Evolutionary conservation across 805 yeast species (phyloP), one percentile per base, ranked within the genome.

Genomic region (Cyberlindnera nakhonratchasimensis): DNA sequence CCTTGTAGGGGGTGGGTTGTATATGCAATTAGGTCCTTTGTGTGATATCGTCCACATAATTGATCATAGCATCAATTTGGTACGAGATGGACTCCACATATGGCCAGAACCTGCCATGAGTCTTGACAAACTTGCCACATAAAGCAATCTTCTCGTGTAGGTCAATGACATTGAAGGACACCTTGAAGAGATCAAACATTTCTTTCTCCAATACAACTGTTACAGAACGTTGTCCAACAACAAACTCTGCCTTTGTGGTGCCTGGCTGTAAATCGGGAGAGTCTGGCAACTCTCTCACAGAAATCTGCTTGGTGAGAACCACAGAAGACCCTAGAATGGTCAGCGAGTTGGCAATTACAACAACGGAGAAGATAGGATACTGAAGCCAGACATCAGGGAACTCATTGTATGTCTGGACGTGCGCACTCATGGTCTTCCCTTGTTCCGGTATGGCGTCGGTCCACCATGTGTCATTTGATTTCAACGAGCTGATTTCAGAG

Each of bases 341-440:
- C 23, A 65, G 42, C 2, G 64, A 54, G 34, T 62, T 56, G 18
- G 61, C 58, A 8, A 59, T 57, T 2, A 58, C 53, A 17, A 51
- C 56, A 5, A 59, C 47, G 6, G 61, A 45, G 45, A 64, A 59
- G 16, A 58, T 38, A 3, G 72, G 71, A 38, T 61, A 66, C 49
- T 68, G 73, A 22, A 62, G 42, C 74, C 74, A 69, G 1, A 61
- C 62, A 45, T 67, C 71, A n/a, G 69, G 67, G 36, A 43, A 51
- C 30, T 48, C 57, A 29, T 46, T 45, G 26, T 43, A 45, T 1
- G 46, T 35, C 19, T 48, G 39, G 2, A 45, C 58, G 25, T 46
- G 51, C 1, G 61, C 55, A 37, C 58, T 43, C 43, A 28, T 39
- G 3, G 43, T 34, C 29, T 47, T 50, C 0, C 58, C 60, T 14